These are phyloP conservation scores for Trichoderma polysporum DNA, from an alignment of 2,329 filamentous ascomycete genomes.

Conservation along the genomic window DNA sequence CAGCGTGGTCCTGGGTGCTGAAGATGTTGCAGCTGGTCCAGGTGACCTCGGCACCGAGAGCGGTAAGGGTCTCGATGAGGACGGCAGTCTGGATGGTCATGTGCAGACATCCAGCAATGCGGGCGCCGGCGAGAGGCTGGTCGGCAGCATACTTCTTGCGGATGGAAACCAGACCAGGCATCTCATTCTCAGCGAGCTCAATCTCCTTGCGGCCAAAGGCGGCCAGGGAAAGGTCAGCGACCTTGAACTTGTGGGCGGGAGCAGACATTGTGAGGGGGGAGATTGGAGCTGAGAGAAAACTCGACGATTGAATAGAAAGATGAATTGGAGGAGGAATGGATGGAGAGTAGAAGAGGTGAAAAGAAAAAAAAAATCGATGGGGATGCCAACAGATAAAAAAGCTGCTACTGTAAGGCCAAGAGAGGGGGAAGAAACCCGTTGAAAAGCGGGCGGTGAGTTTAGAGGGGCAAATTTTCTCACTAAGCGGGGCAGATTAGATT, in stretches of 20 bases:
- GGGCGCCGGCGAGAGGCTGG: constrained; percentile 90
- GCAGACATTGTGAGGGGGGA: constrained; percentile 58
- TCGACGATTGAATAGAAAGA: constrained; percentile 5
- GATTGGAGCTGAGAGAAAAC: constrained; percentile 26
- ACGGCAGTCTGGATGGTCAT: constrained; percentile 99
- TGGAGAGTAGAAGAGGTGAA: constrained; percentile 27
- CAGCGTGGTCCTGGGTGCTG: constrained; percentile 98
- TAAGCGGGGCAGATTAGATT: constrained; percentile 20
- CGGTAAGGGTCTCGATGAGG: constrained; percentile 94
- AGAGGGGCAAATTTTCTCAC: constrained; percentile 33
- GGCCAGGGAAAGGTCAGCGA: constrained; percentile 95
- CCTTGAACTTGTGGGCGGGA: constrained; percentile 93
- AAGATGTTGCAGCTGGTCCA: constrained; percentile 99
- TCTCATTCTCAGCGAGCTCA: constrained; percentile 93
- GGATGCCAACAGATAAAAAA: constrained; percentile 9
- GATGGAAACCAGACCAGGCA: constrained; percentile 97
- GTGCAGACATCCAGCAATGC: constrained; percentile 97
- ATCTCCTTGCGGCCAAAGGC: constrained; percentile 99
- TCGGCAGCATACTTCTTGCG: constrained; percentile 86
- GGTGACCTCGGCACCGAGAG: constrained; percentile 96
- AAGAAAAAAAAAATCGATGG: constrained; percentile 10
- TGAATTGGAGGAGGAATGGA: constrained; percentile 12
- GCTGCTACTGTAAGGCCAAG: neutral
- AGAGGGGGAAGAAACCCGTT: constrained; percentile 17
- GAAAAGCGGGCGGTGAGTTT: constrained; percentile 31